Evolutionary conservation across 164 flowering plant genomes (phyloP).

Genomic region (Annona cherimola): DNA sequence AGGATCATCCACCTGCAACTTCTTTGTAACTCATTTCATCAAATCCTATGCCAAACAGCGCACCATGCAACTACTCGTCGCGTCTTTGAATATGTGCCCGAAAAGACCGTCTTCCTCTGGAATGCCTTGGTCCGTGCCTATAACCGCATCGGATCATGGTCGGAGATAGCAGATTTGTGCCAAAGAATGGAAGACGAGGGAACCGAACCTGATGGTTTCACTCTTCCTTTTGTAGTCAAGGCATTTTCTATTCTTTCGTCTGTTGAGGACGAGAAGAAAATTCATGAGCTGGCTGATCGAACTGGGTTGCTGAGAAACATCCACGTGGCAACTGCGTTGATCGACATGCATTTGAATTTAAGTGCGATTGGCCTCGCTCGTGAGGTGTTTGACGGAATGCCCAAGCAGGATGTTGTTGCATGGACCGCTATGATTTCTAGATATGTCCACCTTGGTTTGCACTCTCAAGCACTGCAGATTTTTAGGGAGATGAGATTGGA

Average conservation of each 20-base stretch:
- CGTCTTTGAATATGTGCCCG: constrained; percentile 16
- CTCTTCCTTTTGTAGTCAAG: constrained; percentile 30
- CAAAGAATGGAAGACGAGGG: constrained; percentile 19
- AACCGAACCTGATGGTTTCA: constrained; percentile 22
- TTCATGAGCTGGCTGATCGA: constrained; percentile 13
- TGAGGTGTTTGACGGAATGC: constrained; percentile 26
- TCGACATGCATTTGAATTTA: constrained; percentile 21
- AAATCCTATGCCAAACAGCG: constrained; percentile 28
- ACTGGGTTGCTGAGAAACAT: constrained; percentile 18
- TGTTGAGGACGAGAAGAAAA: constrained; percentile 18
- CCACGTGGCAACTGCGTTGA: constrained; percentile 20
- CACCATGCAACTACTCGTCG: constrained; percentile 5
- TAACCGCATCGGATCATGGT: constrained; percentile 16
- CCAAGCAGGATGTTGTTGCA: constrained; percentile 25
- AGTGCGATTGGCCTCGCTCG: constrained; percentile 15
- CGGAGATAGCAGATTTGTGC: constrained; percentile 16
- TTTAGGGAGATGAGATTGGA: constrained; percentile 24
- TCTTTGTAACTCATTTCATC: constrained; percentile 27
- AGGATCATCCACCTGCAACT: constrained; percentile 15
- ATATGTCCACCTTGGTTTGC: constrained; percentile 10
- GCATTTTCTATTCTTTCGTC: constrained; percentile 17
- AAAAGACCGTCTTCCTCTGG: constrained; percentile 22
- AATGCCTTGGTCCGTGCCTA: constrained; percentile 23
- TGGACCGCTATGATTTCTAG: constrained; percentile 32
- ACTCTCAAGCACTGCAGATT: constrained; percentile 8